phyloP scores from a whole-genome alignment of 164 flowering plant species.

The Nymphaea thermarum region DNA sequence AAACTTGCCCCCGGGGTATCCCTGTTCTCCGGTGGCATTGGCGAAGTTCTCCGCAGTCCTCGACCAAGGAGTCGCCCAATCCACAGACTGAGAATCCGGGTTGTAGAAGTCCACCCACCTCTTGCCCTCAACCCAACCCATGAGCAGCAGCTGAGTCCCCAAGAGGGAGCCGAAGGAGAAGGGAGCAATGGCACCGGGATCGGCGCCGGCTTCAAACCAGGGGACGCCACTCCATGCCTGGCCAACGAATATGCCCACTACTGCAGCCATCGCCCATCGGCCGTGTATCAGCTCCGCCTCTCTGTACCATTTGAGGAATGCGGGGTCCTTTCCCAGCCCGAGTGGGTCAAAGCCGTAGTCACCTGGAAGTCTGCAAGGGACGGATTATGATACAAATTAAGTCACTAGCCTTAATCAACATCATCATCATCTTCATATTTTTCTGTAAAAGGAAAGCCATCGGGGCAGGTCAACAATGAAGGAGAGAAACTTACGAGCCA shows the following conservation, averaged over 20 bases:
- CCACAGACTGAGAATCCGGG: slow-evolving; percentile 93
- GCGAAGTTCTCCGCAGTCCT: slow-evolving; percentile 77
- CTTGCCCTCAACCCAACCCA: slow-evolving; percentile 99
- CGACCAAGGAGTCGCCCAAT: slow-evolving; percentile 99
- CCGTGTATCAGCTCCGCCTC: slow-evolving; percentile 99
- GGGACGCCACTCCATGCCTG: slow-evolving; percentile 96
- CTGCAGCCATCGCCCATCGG: slow-evolving; percentile 96
- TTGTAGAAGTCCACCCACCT: slow-evolving; percentile 98
- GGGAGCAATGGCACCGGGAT: slow-evolving; percentile 89
- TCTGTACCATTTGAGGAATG: slow-evolving; percentile 96
- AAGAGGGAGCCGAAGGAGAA: slow-evolving; percentile 86
- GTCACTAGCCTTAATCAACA: too few relatives aligned
- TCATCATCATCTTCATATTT: too few relatives aligned
- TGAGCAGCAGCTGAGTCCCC: slow-evolving; percentile 88
- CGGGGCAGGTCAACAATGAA: neutral
- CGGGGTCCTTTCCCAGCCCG: slow-evolving; percentile 96
- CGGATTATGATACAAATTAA: neutral
- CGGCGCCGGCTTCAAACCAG: slow-evolving; percentile 98
- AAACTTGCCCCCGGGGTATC: slow-evolving; percentile 96
- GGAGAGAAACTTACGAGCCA: slow-evolving; percentile 67
- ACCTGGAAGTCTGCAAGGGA: slow-evolving; percentile 66
- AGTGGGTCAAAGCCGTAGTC: slow-evolving; percentile 95
- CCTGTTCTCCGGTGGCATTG: slow-evolving; percentile 87
- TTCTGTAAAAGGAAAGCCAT: neutral
- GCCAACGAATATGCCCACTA: slow-evolving; percentile 85